phyloP scores from a whole-genome alignment of 805 yeast species.

The Wilhelminamyces savonicus region DNA sequence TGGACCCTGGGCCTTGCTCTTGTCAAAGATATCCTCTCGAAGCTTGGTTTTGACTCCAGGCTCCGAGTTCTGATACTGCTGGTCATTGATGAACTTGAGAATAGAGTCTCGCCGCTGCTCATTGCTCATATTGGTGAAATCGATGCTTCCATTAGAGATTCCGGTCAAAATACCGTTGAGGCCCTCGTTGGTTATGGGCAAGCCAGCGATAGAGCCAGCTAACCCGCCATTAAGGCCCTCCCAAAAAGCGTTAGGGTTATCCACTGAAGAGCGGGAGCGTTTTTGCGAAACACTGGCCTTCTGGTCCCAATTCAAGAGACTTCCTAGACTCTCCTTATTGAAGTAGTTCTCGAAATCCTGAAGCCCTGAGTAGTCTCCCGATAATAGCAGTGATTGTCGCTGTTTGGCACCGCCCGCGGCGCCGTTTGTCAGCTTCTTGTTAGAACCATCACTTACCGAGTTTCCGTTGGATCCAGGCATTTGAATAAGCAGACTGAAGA shows the following conservation, averaged over 20 bases:
- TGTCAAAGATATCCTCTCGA: slow-evolving; percentile 34
- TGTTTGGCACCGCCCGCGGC: slow-evolving; percentile 1
- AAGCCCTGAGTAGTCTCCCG: too few relatives aligned
- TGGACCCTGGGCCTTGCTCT: slow-evolving; percentile 2
- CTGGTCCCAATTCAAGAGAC: slow-evolving; percentile 24
- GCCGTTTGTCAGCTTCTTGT: slow-evolving; percentile 1
- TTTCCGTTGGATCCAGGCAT: slow-evolving; percentile 29
- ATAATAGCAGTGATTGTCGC: too few relatives aligned
- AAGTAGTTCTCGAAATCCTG: slow-evolving; percentile 18
- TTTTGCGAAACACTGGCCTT: slow-evolving; percentile 4
- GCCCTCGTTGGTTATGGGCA: slow-evolving; percentile 20
- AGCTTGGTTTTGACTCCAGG: slow-evolving; percentile 14
- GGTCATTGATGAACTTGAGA: slow-evolving; percentile 30
- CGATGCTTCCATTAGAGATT: slow-evolving; percentile 31
- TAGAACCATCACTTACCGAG: slow-evolving; percentile 22
- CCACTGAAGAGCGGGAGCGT: slow-evolving; percentile 6
- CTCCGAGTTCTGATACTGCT: slow-evolving; percentile 10
- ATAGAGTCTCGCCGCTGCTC: slow-evolving; percentile 37
- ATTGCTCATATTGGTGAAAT: slow-evolving; percentile 31
- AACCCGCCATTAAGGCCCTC: slow-evolving; percentile 16
- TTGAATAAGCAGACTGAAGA: slow-evolving; percentile 34
- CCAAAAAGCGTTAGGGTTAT: slow-evolving; percentile 13
- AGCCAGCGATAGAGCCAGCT: slow-evolving; percentile 22
- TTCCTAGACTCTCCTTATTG: slow-evolving; percentile 27
- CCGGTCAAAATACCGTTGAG: slow-evolving; percentile 29